These are phyloP conservation scores for Botrytis tulipae DNA, from an alignment of 2,329 filamentous ascomycete genomes.

Conservation along the genomic window DNA sequence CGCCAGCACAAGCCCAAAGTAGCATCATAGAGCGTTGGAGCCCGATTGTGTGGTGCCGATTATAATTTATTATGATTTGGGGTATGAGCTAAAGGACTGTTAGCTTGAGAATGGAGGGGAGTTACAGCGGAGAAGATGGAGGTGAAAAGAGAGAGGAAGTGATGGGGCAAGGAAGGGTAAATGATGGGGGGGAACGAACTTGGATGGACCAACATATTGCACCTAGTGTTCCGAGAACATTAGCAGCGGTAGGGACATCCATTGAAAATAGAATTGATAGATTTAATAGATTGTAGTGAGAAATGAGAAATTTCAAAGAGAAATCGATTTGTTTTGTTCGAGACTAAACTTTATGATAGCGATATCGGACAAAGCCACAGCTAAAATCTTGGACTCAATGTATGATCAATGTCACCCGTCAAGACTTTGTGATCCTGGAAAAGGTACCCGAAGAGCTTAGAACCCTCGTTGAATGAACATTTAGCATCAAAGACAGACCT, in stretches of 20 bases:
- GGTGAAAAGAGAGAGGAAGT: background rate
- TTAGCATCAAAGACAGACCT: background rate
- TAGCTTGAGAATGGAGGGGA: background rate
- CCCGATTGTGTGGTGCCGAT: conserved; percentile 62
- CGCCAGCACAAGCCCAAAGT: conserved; percentile 65
- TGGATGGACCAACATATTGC: conserved; percentile 67
- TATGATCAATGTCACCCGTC: background rate
- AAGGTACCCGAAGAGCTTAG: background rate
- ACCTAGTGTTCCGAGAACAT: conserved; percentile 58
- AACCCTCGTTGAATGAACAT: background rate
- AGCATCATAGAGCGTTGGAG: conserved; percentile 71
- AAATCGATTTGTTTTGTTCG: background rate
- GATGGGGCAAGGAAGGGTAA: background rate
- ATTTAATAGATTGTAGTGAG: background rate
- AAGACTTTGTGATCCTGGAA: background rate
- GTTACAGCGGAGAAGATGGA: no score
- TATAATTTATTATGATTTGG: conserved; percentile 67
- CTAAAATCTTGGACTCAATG: background rate
- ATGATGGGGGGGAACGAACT: conserved; percentile 40
- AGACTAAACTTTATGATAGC: background rate
- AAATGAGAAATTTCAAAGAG: background rate
- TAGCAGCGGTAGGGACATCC: conserved; percentile 55
- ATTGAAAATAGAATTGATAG: conserved; percentile 39
- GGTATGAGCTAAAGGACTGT: conserved; percentile 55
- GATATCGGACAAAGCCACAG: background rate